Evolutionary conservation across 768 basidiomycete genomes (phyloP).

Genomic region (Phanerodontia chrysosporium): DNA sequence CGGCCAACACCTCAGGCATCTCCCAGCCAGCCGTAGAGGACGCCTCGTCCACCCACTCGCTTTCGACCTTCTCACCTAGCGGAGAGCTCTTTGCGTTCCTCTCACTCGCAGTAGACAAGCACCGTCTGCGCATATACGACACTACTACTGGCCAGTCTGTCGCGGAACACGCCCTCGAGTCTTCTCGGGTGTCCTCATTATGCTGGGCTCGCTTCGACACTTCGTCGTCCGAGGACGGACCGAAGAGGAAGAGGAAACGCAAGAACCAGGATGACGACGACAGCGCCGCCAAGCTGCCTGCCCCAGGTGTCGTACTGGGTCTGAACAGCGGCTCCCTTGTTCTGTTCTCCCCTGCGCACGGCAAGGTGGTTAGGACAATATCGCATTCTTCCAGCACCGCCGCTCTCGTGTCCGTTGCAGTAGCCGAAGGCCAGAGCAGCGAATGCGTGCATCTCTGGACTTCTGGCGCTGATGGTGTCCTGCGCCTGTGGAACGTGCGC

Average conservation of each 20-base stretch:
- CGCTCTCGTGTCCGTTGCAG: slow-evolving; percentile 46
- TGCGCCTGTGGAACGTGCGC: slow-evolving; percentile 55
- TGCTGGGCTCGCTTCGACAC: slow-evolving; percentile 44
- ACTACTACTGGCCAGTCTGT: slow-evolving; percentile 49
- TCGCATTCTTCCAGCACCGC: slow-evolving; percentile 52
- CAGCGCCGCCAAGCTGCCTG: slow-evolving; percentile 24
- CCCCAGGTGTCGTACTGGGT: slow-evolving; percentile 51
- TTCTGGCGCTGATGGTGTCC: slow-evolving; percentile 50
- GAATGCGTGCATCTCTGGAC: slow-evolving; percentile 44
- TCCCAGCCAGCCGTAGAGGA: slow-evolving; percentile 53
- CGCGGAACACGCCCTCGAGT: slow-evolving; percentile 54
- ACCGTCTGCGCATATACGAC: slow-evolving; percentile 63
- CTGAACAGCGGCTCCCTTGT: slow-evolving; percentile 55
- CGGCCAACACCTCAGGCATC: slow-evolving; percentile 49
- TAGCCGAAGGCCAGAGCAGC: slow-evolving; percentile 25
- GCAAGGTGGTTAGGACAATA: slow-evolving; percentile 49
- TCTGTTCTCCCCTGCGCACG: slow-evolving; percentile 61
- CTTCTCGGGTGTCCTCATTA: slow-evolving; percentile 50
- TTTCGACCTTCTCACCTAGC: slow-evolving; percentile 58
- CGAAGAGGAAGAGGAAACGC: slow-evolving; percentile 53
- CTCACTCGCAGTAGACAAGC: slow-evolving; percentile 67
- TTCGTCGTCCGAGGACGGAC: slow-evolving; percentile 20
- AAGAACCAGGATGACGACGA: slow-evolving; percentile 26
- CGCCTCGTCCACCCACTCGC: slow-evolving; percentile 34
- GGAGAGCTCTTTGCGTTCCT: slow-evolving; percentile 55